Evolutionary conservation across 1,139 yeast species (phyloP).

Genomic region (Citeromyces siamensis): DNA sequence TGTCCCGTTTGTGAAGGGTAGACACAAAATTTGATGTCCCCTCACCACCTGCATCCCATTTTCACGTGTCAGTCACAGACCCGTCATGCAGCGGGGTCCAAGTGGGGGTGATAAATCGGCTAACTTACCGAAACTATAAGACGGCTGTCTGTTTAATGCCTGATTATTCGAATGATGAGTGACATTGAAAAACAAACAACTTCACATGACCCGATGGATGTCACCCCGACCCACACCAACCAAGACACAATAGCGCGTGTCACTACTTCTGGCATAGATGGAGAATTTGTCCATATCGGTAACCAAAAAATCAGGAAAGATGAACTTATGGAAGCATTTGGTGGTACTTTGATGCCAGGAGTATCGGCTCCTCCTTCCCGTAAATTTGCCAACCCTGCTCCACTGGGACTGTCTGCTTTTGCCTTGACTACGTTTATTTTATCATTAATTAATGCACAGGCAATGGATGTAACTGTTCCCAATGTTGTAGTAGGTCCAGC

Average conservation of each 20-base stretch:
- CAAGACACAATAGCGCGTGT: constrained; percentile 67
- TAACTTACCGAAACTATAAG: too few species aligned
- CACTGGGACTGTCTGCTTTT: constrained; percentile 74
- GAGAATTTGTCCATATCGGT: constrained; percentile 59
- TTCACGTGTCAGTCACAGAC: too few species aligned
- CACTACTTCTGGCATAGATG: constrained; percentile 5
- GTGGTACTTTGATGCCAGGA: constrained; percentile 63
- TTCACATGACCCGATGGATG: constrained; percentile 96
- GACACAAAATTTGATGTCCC: too few species aligned
- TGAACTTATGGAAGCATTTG: constrained; percentile 58
- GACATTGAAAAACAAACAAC: constrained; percentile 98
- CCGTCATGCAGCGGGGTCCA: too few species aligned
- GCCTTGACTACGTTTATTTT: constrained; percentile 79
- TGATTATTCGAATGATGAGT: too few species aligned
- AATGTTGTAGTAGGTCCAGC: constrained; percentile 63
- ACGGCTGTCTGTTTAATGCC: too few species aligned
- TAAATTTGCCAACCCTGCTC: constrained; percentile 81
- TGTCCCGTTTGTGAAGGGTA: constrained; percentile 47
- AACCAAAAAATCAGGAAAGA: constrained; percentile 51
- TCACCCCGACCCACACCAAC: constrained; percentile 95
- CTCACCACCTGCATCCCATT: too few species aligned
- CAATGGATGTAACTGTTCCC: constrained; percentile 42
- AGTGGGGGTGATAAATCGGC: too few species aligned
- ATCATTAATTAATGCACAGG: constrained; percentile 49
- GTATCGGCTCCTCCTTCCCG: constrained; percentile 50